Evolutionary conservation across 1,284 basidiomycete species (phyloP), one percentile per base, ranked within the genome.

Genomic region (Tranzscheliella williamsii): DNA sequence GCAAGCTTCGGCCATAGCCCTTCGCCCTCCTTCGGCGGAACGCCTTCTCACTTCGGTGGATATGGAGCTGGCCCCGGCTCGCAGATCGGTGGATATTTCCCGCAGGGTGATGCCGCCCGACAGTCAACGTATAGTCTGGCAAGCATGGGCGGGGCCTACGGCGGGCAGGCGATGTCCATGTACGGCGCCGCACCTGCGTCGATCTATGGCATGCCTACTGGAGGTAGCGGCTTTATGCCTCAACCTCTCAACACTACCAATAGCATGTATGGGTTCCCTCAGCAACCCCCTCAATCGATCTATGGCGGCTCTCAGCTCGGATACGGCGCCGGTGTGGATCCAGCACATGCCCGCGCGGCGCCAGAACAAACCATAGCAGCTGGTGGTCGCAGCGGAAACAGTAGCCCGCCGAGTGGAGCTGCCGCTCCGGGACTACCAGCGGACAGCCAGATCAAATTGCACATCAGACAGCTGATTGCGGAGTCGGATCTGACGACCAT

Each of bases 391-490:
- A 39, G 42, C 16, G 45, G 50, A 9, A 40, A 27, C 11, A 24
- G 31, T n/a, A 61, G 50, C 38, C 57, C 57, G 24, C 57, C 50
- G 12, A 37, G 39, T 30, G 55, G 50, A 17, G 29, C 41, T 22
- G 29, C 24, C 5, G 35, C 53, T 1, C 24, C 27, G 6, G 56
- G 46, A 2, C 24, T 75, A 35, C 73, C 73, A 12, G 56, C 63
- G 1, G 73, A 76, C 38, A 58, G 45, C 5, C 57, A 64, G 33
- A 73, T 76, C 42, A 60, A 53, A 13, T 32, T 50, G 15, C 72
- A 76, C 33, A 67, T 76, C 31, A 70, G 72, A 20, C 37, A 36
- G 24, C 43, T 76, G 21, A 68, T 76, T 26, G 68, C 68, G 6
- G 47, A 64, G 18, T 50, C 56, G 9, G 73, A 76, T 38, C 50